Base-by-base conservation (phyloP, 345 rosid species). In the Eucalyptus pauciflora region DNA sequence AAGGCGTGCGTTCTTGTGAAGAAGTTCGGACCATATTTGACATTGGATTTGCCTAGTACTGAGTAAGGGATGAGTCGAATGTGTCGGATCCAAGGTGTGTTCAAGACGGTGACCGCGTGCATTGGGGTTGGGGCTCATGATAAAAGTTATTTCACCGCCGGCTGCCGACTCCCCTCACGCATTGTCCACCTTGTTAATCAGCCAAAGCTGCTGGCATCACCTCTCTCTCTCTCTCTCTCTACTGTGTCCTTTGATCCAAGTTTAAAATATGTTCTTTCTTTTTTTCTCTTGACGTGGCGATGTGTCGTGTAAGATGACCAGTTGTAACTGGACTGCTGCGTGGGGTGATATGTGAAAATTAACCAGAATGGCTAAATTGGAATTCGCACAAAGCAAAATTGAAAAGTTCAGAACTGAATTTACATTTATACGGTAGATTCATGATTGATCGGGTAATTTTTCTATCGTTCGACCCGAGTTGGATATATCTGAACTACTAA, bases 271-370 rank as follows among this genome's bases (percentile, higher is more conserved):
- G 1, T 52, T 3, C 16, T 17, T 3, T 18, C n/a, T 52, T 52
- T 7, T 52, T 52, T 48, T 10, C 58, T 18, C 58, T 2, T 0
- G 0, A 18, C 2, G 25, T 52, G 58, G 0, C 0, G 24, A 18
- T 18, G 24, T 18, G 1, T 52, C 0, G 8, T 17, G 2, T 22
- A 24, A 22, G 5, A 20, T 20, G 11, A 0, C 1, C 0, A 1
- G 7, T 1, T 0, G 10, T 20, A 0, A 54, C 2, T 4, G 0
- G 1, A 8, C 12, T 1, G 11, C 5, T 9, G 5, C 0, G 1
- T 56, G 27, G 5, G 27, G 5, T 18, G 6, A 24, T 56, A 22
- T 22, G 11, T 9, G 60, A 56, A 54, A 0, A 56, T 22, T 56
- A 24, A 56, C 3, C 1, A 0, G 0, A 4, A 56, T 8, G 11